A percentile compares a stretch with the other conserved stretches of the same genome.
Evolutionary conservation across 1,139 yeast species (phyloP).

Genomic region (Pneumocystis oryctolagi): DNA sequence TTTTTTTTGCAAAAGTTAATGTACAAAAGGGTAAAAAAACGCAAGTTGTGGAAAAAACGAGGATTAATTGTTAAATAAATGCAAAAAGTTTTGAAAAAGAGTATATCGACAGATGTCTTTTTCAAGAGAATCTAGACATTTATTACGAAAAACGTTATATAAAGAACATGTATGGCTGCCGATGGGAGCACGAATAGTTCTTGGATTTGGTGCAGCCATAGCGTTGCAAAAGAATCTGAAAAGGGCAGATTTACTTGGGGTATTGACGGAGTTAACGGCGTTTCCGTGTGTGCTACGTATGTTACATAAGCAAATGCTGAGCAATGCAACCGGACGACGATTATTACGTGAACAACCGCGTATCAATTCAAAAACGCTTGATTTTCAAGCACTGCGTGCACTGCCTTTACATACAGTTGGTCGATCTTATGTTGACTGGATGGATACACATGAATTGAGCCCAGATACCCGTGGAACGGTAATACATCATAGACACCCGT

Average conservation of each 20-base stretch:
- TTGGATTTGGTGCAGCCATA: not conserved
- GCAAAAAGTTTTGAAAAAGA: too few species aligned
- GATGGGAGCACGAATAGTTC: not conserved
- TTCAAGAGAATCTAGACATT: not conserved
- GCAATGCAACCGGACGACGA: conserved; percentile 59
- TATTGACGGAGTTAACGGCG: conserved; percentile 87
- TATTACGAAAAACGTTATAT: not conserved
- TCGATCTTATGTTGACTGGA: conserved; percentile 61
- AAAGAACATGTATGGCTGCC: not conserved
- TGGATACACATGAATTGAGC: conserved; percentile 72
- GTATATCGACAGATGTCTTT: too few species aligned
- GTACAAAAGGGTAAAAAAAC: too few species aligned
- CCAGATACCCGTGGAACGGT: conserved; percentile 86
- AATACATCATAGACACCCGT: too few species aligned
- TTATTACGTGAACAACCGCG: conserved; percentile 69
- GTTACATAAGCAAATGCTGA: conserved; percentile 58
- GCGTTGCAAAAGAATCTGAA: conserved; percentile 8
- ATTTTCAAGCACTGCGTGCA: conserved; percentile 43
- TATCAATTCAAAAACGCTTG: conserved; percentile 56
- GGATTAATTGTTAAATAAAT: too few species aligned
- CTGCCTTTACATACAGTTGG: conserved; percentile 70
- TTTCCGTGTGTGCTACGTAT: conserved; percentile 47
- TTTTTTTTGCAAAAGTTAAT: too few species aligned
- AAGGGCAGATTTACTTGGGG: conserved; percentile 68
- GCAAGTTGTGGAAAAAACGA: too few species aligned